Conservation (phyloP, 2,329 filamentous ascomycete species). For the Trichoderma asperellum region DNA sequence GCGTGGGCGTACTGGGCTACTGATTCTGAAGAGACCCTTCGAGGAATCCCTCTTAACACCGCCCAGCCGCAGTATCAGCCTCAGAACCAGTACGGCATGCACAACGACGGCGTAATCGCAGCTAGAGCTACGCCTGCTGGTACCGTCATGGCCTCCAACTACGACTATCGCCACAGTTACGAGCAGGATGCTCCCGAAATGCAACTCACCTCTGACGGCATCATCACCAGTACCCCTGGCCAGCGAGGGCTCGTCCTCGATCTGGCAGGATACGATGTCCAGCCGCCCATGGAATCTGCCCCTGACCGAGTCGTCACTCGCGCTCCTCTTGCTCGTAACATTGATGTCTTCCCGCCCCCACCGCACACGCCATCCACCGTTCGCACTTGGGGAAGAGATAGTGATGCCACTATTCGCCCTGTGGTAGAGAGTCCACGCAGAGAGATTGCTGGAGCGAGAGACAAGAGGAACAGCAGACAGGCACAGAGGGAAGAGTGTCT, state of each 20-base stretch:
- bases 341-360: neutral
- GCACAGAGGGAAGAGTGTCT: neutral
- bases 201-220: neutral
- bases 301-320: neutral
- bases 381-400: slow-evolving; percentile 12
- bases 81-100: neutral
- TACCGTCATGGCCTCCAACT: neutral
- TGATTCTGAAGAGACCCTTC: slow-evolving; percentile 19
- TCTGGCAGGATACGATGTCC: neutral
- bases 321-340: neutral
- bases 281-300: neutral
- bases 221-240: neutral
- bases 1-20: slow-evolving; percentile 27
- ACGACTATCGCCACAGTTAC: neutral
- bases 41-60: neutral
- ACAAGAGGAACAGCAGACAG: neutral
- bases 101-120: neutral
- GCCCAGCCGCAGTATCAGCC: neutral
- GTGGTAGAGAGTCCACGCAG: slow-evolving; percentile 3
- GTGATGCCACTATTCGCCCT: slow-evolving; percentile 5
- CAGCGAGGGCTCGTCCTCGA: neutral
- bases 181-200: neutral
- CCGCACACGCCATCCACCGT: neutral
- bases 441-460: neutral
- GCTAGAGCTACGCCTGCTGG: neutral